Percentiles rank a stretch among this genome's conserved stretches.
phyloP scores from a whole-genome alignment of 495 filamentous ascomycete species.

The Symbiotaphrina buchneri region DNA sequence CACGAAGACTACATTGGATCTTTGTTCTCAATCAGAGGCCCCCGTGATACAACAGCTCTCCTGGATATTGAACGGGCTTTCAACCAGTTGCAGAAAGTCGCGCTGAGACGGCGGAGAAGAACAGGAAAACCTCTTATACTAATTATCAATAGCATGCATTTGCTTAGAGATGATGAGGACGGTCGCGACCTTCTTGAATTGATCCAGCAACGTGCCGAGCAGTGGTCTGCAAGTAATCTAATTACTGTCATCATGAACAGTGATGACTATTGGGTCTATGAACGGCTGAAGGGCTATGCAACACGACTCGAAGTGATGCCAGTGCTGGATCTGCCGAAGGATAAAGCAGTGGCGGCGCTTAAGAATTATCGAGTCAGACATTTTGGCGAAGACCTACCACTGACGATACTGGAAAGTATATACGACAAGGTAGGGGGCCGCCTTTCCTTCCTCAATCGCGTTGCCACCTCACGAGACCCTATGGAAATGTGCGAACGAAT shows the following conservation, averaged over 20 bases:
- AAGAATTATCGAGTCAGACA: conserved; percentile 52
- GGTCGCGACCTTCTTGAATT: conserved; percentile 82
- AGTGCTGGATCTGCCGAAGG: conserved; percentile 57
- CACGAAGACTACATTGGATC: conserved; percentile 83
- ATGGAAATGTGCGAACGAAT: conserved; percentile 57
- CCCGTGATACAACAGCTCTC: conserved; percentile 71
- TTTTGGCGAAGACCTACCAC: conserved; percentile 28
- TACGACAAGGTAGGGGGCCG: conserved; percentile 75
- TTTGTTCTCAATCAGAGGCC: conserved; percentile 83
- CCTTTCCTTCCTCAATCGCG: conserved; percentile 62
- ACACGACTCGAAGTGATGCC: conserved; percentile 82
- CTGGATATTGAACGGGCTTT: conserved; percentile 90
- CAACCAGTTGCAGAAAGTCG: conserved; percentile 95
- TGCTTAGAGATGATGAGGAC: conserved; percentile 76
- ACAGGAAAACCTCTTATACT: conserved; percentile 52
- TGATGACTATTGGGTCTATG: conserved; percentile 97
- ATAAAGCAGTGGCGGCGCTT: conserved; percentile 51
- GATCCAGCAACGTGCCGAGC: conserved; percentile 84
- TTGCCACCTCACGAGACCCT: conserved; percentile 65
- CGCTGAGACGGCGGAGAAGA: conserved; percentile 30
- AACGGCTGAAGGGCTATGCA: conserved; percentile 71
- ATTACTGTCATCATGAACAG: conserved; percentile 81
- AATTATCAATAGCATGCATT: conserved; percentile 79
- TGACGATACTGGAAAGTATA: conserved; percentile 41
- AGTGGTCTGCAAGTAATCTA: conserved; percentile 79